Conservation (phyloP, 176 grass and related monocot species). For the Musa acuminata region DNA sequence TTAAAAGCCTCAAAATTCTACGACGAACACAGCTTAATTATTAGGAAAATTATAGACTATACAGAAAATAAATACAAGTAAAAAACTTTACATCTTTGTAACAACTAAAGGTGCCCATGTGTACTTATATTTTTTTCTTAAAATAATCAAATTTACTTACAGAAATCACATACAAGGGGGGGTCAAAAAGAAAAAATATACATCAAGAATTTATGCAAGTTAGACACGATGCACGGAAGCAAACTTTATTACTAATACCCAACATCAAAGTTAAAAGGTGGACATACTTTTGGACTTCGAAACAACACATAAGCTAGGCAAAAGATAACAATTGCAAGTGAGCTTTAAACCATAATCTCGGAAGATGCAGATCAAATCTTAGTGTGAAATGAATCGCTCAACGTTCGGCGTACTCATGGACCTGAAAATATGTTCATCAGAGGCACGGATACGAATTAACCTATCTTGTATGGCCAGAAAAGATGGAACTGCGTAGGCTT, state of each 20-base stretch:
- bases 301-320: not conserved
- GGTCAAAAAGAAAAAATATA: not conserved
- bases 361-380: not conserved
- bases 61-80: too few relatives aligned
- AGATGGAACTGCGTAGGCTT: constrained; percentile 1
- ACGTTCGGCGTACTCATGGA: constrained; percentile 2
- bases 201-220: not conserved
- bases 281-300: not conserved
- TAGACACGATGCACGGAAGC: not conserved
- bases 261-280: not conserved
- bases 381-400: not conserved
- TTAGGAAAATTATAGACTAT: too few relatives aligned
- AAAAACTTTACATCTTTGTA: too few relatives aligned
- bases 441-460: not conserved
- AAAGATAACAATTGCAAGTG: not conserved
- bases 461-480: constrained; percentile 10
- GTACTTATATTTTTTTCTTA: not conserved
- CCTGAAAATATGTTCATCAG: constrained; percentile 8
- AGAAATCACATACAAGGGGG: not conserved
- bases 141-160: not conserved
- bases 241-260: not conserved
- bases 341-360: not conserved
- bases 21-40: too few relatives aligned
- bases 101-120: too few relatives aligned
- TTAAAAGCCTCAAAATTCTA: too few relatives aligned